These are phyloP conservation scores for Trichophyton verrucosum DNA, from an alignment of 2,329 filamentous ascomycete genomes.

Conservation along the genomic window DNA sequence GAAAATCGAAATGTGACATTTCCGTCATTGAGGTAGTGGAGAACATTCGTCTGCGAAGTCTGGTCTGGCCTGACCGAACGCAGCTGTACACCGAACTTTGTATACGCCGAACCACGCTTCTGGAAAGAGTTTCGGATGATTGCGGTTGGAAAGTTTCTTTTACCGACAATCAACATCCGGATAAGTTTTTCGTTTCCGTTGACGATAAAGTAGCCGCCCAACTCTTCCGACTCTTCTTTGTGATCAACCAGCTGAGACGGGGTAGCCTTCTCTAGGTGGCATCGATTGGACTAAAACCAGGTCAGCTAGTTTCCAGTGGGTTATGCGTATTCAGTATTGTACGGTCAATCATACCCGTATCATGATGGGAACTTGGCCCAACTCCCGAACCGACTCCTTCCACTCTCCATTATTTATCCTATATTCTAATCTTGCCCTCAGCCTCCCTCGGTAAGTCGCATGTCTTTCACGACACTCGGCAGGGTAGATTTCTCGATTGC, in stretches of 20 bases:
- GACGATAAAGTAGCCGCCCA: constrained; percentile 93
- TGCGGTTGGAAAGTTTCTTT: constrained; percentile 89
- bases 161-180: constrained; percentile 77
- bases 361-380: constrained; percentile 89
- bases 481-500: constrained; percentile 74
- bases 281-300: constrained; percentile 61
- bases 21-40: constrained; percentile 90
- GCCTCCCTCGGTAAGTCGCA: constrained; percentile 75
- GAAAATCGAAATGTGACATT: constrained; percentile 97
- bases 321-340: constrained; percentile 7
- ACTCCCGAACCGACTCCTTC: constrained; percentile 67
- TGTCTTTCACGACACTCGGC: constrained; percentile 92
- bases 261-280: constrained; percentile 75
- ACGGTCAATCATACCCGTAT: constrained; percentile 52
- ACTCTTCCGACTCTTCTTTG: constrained; percentile 91
- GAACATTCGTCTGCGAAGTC: constrained; percentile 90
- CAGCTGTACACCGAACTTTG: constrained; percentile 78
- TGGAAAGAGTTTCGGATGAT: constrained; percentile 84
- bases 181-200: constrained; percentile 97
- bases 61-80: constrained; percentile 92
- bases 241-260: constrained; percentile 69
- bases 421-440: constrained; percentile 74
- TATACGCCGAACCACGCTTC: constrained; percentile 77
- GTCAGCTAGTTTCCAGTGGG: constrained; percentile 2
- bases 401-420: constrained; percentile 77